These are phyloP conservation scores for Glycine soja DNA, from an alignment of 306 rosid species.

Conservation along the genomic window DNA sequence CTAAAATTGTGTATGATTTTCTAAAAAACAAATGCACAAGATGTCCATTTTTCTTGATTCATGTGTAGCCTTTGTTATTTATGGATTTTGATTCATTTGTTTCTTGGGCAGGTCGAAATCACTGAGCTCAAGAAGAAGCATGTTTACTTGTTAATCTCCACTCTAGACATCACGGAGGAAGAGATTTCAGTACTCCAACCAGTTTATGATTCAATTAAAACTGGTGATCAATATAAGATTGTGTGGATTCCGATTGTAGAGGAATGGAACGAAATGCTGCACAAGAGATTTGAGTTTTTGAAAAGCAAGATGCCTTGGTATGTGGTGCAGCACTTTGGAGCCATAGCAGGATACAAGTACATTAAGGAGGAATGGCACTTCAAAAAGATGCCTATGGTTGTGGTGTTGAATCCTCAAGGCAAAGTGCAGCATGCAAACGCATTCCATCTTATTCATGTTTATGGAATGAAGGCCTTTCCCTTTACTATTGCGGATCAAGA, in stretches of 20 bases:
- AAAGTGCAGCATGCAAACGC: constrained; percentile 61
- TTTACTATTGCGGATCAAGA: constrained; percentile 21
- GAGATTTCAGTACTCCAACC: constrained; percentile 51
- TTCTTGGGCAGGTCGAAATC: constrained; percentile 47
- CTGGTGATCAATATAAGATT: constrained; percentile 50
- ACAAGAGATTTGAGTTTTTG: constrained; percentile 61
- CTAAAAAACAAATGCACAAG: too few relatives aligned
- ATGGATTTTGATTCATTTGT: neutral
- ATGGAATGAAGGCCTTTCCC: constrained; percentile 68
- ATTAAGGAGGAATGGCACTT: constrained; percentile 70
- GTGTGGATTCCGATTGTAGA: constrained; percentile 79
- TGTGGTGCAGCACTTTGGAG: constrained; percentile 43
- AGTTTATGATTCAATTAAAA: constrained; percentile 53
- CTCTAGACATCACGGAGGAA: constrained; percentile 58
- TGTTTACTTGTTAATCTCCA: constrained; percentile 58
- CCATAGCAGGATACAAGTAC: constrained; percentile 57
- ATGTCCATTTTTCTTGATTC: too few relatives aligned
- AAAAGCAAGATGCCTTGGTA: constrained; percentile 66
- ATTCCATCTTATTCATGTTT: constrained; percentile 57
- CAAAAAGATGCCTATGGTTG: constrained; percentile 60
- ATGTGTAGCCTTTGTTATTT: too few relatives aligned
- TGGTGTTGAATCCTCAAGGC: constrained; percentile 64
- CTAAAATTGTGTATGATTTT: too few relatives aligned
- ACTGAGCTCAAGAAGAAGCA: constrained; percentile 54
- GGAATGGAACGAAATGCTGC: constrained; percentile 54